Evolutionary conservation across 108 stramenopile genomes (phyloP).

Genomic region (Stephanodiscus triporus): DNA sequence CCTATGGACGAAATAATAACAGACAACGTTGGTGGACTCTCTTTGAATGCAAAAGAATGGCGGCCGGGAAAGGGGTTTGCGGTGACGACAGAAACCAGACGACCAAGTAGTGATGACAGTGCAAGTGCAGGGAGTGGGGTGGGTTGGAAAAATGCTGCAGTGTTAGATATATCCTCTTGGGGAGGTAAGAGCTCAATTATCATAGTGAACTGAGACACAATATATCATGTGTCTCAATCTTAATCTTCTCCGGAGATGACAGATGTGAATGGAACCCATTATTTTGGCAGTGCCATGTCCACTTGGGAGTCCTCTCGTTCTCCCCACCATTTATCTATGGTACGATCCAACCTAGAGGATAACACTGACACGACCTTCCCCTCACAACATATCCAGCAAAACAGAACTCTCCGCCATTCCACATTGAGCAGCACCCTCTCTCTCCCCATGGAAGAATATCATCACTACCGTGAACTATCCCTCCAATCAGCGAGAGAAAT

Average conservation of each 20-base stretch:
- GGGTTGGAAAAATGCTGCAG: constrained; percentile 3
- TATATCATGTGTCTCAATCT: neutral
- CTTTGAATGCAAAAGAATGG: constrained; percentile 45
- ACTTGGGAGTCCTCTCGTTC: constrained; percentile 20
- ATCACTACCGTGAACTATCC: constrained; percentile 65
- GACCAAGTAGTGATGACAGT: constrained; percentile 16
- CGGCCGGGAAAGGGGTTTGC: constrained; percentile 39
- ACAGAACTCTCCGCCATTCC: constrained; percentile 44
- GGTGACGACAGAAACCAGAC: neutral
- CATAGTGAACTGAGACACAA: neutral
- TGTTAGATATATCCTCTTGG: constrained; percentile 16
- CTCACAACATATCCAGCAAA: constrained; percentile 23
- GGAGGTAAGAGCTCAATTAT: constrained; percentile 18
- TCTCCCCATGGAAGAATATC: constrained; percentile 54
- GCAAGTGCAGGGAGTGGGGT: constrained; percentile 17
- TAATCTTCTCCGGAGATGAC: neutral
- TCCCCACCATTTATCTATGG: constrained; percentile 6
- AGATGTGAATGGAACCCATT: constrained; percentile 50
- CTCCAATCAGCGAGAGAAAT: constrained; percentile 64
- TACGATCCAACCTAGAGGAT: constrained; percentile 32
- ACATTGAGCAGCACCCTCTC: constrained; percentile 58
- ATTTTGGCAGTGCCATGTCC: constrained; percentile 28
- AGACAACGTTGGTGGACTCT: constrained; percentile 31
- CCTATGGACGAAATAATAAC: constrained; percentile 37
- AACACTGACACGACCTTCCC: constrained; percentile 45